Base-by-base conservation (phyloP, 2,329 filamentous ascomycete species). In the Diaporthe citrichinensis region DNA sequence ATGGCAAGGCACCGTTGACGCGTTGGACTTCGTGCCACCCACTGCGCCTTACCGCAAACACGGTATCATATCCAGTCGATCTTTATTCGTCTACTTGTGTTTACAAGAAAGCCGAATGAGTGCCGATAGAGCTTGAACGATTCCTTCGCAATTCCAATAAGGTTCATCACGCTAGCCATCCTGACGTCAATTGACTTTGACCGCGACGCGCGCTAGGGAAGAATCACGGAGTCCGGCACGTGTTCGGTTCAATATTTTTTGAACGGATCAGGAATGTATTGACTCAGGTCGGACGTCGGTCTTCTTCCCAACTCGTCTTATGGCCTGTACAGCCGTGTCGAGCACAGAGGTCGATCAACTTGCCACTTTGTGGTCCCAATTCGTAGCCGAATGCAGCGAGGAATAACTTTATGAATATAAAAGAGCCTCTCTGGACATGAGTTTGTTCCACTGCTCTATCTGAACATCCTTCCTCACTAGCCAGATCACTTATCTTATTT, bases 221-320 rank as follows among this genome's bases (percentile, higher is more conserved):
- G 28, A 49, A n/a, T 4, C 15, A 34, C 17, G 15, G 25, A n/a
- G 25, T 65, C 61, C 41, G 61, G 36, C 36, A 39, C 36, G 36
- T 39, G 36, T 39, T 39, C 36, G 36, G 61, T 31, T 65, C 41
- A 34, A 34, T n/a, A 9, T 49, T 34, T 31, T 49, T 20, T 6
- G 49, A 36, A 34, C 25, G 41, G 41, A 10, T 2, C 20, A 49
- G 61, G 61, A 67, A 67, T 67, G 41, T 25, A 23, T 34, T 67
- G 61, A 49, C 61, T 67, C 61, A 34, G 61, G 41, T 67, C 61
- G 61, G 61, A 67, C 28, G 41, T 67, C 61, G 61, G 61, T 12
- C 61, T 49, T 41, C 28, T 65, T 65, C 41, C 17, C 25, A 49
- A 67, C 31, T 58, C 55, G 9, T 58, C 17, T 23, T 36, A 8